Conservation (phyloP, 2,329 filamentous ascomycete species). For the Colletotrichum magnum region DNA sequence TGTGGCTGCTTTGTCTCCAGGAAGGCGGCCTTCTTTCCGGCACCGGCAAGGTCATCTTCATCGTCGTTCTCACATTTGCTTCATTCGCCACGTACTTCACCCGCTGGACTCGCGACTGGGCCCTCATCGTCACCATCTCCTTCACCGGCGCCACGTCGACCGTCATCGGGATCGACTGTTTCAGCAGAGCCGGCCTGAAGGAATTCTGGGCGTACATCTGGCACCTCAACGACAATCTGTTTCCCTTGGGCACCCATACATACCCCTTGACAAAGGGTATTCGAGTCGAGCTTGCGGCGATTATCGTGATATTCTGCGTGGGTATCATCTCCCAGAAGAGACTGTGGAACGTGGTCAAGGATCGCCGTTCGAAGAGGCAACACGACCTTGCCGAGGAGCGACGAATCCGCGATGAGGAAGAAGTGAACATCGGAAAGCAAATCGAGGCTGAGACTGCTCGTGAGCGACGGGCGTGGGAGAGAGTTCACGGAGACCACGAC, state of each 20-base stretch:
- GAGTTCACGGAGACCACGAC: constrained; percentile 75
- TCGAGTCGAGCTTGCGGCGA: constrained; percentile 84
- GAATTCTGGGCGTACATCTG: constrained; percentile 97
- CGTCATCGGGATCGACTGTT: constrained; percentile 91
- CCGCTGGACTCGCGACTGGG: constrained; percentile 82
- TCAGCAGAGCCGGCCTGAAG: constrained; percentile 89
- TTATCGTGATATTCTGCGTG: constrained; percentile 79
- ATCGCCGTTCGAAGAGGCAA: constrained; percentile 68
- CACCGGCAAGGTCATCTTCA: constrained; percentile 77
- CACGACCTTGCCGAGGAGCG: constrained; percentile 64
- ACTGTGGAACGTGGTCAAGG: constrained; percentile 85
- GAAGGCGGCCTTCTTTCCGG: constrained; percentile 80
- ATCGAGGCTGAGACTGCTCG: constrained; percentile 73
- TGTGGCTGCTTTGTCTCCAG: constrained; percentile 90
- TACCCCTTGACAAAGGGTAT: constrained; percentile 92
- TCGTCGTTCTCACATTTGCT: constrained; percentile 77
- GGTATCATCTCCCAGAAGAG: constrained; percentile 89
- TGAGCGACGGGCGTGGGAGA: constrained; percentile 82
- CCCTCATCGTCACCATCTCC: constrained; percentile 81
- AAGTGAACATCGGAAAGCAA: constrained; percentile 78
- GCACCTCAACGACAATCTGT: constrained; percentile 83
- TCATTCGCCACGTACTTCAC: constrained; percentile 84
- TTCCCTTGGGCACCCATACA: constrained; percentile 81
- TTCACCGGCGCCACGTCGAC: constrained; percentile 86
- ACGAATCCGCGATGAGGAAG: constrained; percentile 71